Base-by-base conservation (phyloP, 768 basidiomycete species). In the Coprinopsis strossmayeri region DNA sequence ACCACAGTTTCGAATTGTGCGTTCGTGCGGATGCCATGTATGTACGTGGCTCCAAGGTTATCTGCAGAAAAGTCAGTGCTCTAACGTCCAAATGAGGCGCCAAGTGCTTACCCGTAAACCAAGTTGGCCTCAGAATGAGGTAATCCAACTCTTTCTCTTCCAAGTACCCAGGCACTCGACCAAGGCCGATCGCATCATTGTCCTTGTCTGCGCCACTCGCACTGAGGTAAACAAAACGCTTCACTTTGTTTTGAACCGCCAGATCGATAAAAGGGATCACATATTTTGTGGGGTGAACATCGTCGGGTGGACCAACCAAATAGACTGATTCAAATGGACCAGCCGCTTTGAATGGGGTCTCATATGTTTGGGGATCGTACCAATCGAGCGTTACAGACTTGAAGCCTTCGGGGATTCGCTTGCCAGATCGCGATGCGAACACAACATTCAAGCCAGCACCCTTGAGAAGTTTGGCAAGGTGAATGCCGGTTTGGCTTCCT, bases 101-200 rank as follows among this genome's bases (percentile, higher is more conserved):
- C 7, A 18, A n/a, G 9, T 21, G 27, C 38, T 5, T 34, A 49
- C 48, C 48, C 9, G 30, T 41, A 34, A 49, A 71, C 66, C 64
- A 68, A 7, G 69, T 65, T 1, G 70, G 69, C 1, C 69, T 56
- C 13, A 73, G 39, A 15, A 64, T 60, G 17, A 55, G 54, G 49
- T 65, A 69, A 26, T 71, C 66, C 1, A 67, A 59, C 1, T 60
- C 63, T 21, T 57, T 45, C n/a, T 59, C 52, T 12, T 53, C 57
- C 10, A 73, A 57, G 39, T 69, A 69, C 46, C 65, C 59, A 23
- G 70, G 71, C 2, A 68, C 56, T 37, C 59, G 56, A 2, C 70
- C 69, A 32, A 34, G 12, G 1, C 25, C 40, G n/a, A 30, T 40
- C 10, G 10, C 27, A 15, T 47, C 38, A 11, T 35, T 43, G 12